Base-by-base conservation (phyloP, 176 grass and related monocot genomes). In the Eremochloa ophiuroides region DNA sequence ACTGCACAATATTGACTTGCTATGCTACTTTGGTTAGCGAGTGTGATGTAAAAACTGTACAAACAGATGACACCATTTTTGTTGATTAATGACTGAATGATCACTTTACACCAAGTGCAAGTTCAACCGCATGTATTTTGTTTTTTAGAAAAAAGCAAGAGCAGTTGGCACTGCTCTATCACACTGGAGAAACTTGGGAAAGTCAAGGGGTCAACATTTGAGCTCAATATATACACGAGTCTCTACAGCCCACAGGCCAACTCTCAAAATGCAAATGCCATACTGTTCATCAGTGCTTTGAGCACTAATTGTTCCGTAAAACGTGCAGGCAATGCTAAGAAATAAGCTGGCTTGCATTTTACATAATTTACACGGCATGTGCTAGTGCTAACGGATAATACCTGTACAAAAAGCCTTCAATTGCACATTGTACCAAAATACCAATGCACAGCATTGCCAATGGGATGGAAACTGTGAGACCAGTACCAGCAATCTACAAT, bases 11-110 rank as follows among this genome's bases (percentile, higher is more conserved):
- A 17, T 89, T 79, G 40, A 50, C 46, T 71, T 46, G 39, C 59
- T 69, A 23, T 61, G 58, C 58, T 60, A 61, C 23, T 62, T 37
- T 28, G 75, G 56, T 72, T 5, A 4, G 31, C 29, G n/a, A 48
- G 38, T 59, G 60, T 42, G 69, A 71, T 84, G 71, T 83, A 77
- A 79, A 85, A 72, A 86, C 35, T 88, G 63, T 91, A 86, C 74
- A 79, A 80, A 83, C 69, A 72, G 38, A 58, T 37, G 2, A 69
- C 41, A 41, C 3, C 34, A 64, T 41, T 82, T 73, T 65, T 82
- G 37, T 37, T 80, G 12, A 43, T 73, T 73, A 77, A 69, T 15
- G 10, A 34, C 33, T 8, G 64, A 84, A 69, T 10, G 9, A 33
- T 43, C 7, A 76, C 29, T 43, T 74, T 66, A 28, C 26, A 47